These are phyloP conservation scores for Colletotrichum agaves DNA, from an alignment of 2,329 filamentous ascomycete genomes.

Conservation along the genomic window DNA sequence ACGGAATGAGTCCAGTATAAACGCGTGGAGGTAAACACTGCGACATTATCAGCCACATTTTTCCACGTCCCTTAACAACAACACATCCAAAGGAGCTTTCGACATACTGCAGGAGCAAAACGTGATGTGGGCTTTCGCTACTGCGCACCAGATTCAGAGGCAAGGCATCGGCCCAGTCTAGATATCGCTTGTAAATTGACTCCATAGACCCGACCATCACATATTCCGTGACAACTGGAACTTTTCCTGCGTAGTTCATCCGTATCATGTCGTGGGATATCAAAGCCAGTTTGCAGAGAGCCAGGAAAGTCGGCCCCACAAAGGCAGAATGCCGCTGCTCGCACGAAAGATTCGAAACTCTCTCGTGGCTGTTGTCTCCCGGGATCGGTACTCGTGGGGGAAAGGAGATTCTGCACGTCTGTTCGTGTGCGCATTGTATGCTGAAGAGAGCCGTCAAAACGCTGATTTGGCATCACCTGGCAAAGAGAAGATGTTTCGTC, in stretches of 20 bases:
- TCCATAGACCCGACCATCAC: constrained; percentile 11
- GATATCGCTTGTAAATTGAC: not conserved
- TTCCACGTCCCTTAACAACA: not conserved
- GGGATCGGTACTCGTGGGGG: constrained; percentile 13
- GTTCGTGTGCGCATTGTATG: constrained; percentile 20
- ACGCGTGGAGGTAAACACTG: constrained; percentile 17
- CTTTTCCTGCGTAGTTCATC: constrained; percentile 13
- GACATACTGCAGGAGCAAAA: constrained; percentile 26
- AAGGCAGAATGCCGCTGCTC: not conserved
- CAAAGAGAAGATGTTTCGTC: not conserved
- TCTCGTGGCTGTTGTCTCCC: not conserved
- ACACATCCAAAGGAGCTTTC: not conserved
- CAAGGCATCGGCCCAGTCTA: constrained; percentile 12
- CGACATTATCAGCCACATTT: not conserved
- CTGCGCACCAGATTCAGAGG: constrained; percentile 6
- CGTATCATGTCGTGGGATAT: constrained; percentile 22
- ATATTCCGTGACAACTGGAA: not conserved
- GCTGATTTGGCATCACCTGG: no score
- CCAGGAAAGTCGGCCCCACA: not conserved
- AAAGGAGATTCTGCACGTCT: constrained; percentile 12
- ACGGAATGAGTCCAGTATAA: constrained; percentile 19
- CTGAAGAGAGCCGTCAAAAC: constrained; percentile 3
- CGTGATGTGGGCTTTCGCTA: constrained; percentile 4
- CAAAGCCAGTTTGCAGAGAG: constrained; percentile 10
- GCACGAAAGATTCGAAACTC: not conserved